These are phyloP conservation scores for Saccharum spontaneum DNA, from an alignment of 176 grass and related monocot genomes.

Conservation along the genomic window DNA sequence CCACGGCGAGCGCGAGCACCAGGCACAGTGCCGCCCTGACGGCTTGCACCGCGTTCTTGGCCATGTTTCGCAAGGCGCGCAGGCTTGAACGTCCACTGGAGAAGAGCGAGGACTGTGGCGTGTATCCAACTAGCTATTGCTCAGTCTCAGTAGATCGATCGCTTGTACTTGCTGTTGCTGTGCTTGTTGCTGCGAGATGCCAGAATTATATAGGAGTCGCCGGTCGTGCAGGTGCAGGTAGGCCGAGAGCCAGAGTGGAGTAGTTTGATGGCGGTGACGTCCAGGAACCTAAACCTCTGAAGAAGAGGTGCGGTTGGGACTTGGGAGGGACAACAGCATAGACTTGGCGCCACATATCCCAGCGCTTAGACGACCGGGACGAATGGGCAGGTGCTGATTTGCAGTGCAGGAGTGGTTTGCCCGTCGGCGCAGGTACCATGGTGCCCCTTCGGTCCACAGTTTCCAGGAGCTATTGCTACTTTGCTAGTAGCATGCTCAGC, in stretches of 20 bases:
- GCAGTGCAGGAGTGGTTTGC: not conserved
- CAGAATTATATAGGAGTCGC: conserved; percentile 29
- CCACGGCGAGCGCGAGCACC: conserved; percentile 26
- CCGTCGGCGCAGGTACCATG: not conserved
- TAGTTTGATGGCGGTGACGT: conserved; percentile 11
- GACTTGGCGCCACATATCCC: not conserved
- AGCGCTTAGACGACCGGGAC: not conserved
- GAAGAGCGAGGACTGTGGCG: not conserved
- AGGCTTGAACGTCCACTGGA: not conserved
- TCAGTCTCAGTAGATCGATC: not conserved
- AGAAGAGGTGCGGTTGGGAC: conserved; percentile 38
- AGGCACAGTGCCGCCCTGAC: conserved; percentile 37
- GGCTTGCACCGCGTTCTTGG: conserved; percentile 4
- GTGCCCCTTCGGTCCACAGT: not conserved
- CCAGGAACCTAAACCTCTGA: conserved; percentile 44
- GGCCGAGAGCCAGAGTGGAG: conserved; percentile 12
- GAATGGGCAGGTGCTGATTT: not conserved
- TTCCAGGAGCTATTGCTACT: not conserved
- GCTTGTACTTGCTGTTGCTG: not conserved
- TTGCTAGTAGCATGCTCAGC: not conserved
- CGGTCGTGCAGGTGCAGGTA: not conserved
- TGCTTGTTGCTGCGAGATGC: not conserved
- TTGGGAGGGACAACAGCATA: not conserved
- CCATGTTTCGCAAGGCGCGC: not conserved
- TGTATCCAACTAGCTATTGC: not conserved